Conservation (phyloP, 805 yeast species). For the Suhomyces vadensis region DNA sequence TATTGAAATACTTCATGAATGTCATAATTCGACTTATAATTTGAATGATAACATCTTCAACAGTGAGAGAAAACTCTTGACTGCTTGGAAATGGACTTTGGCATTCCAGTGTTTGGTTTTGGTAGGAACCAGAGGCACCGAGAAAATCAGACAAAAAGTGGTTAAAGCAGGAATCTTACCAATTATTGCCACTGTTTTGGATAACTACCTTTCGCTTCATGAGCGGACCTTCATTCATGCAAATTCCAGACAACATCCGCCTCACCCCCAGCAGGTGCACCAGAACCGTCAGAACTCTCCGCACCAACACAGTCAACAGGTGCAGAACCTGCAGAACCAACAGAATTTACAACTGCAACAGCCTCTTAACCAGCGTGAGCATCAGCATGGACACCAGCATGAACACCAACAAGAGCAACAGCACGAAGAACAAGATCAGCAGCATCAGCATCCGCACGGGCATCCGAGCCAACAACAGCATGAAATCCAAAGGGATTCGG, state of each 20-base stretch:
- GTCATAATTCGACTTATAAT: slow-evolving; percentile 47
- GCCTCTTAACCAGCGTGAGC: not conserved
- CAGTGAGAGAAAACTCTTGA: slow-evolving; percentile 49
- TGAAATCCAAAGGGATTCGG: slow-evolving; percentile 1
- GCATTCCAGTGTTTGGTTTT: slow-evolving; percentile 90
- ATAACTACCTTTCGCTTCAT: slow-evolving; percentile 65
- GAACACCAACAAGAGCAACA: slow-evolving; percentile 9
- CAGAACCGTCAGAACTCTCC: slow-evolving; percentile 9
- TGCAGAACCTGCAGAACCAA: slow-evolving; percentile 25
- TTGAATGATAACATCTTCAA: slow-evolving; percentile 33
- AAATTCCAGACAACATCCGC: slow-evolving; percentile 18
- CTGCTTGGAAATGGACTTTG: slow-evolving; percentile 98
- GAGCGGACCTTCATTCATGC: slow-evolving; percentile 41
- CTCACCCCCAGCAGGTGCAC: slow-evolving; percentile 9
- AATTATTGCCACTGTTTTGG: slow-evolving; percentile 85
- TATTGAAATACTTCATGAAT: slow-evolving; percentile 81
- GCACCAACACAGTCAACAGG: slow-evolving; percentile 10
- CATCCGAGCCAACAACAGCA: not conserved
- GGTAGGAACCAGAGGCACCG: slow-evolving; percentile 92
- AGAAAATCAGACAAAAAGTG: slow-evolving; percentile 76
- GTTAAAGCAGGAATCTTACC: slow-evolving; percentile 93
- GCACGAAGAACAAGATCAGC: not conserved
- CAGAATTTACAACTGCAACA: slow-evolving; percentile 15
- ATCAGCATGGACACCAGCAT: not conserved
- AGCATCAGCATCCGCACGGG: not conserved